These are phyloP conservation scores for Annulohypoxylon moriforme DNA, from an alignment of 495 filamentous ascomycete species.

Conservation along the genomic window DNA sequence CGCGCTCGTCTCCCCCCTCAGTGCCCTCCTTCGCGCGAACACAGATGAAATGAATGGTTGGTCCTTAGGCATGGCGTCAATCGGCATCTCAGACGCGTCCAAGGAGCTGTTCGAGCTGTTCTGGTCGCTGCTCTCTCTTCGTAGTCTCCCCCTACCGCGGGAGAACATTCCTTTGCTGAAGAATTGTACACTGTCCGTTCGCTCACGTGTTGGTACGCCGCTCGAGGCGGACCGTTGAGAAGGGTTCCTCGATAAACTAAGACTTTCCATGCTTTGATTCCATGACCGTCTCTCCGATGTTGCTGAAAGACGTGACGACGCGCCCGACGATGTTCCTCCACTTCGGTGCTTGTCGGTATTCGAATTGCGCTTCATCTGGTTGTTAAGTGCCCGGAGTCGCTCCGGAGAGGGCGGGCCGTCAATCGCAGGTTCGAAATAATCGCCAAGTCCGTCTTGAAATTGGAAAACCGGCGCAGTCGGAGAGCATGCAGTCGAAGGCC, in stretches of 20 bases:
- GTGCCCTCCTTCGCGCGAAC: slow-evolving; percentile 54
- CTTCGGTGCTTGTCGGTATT: slow-evolving; percentile 56
- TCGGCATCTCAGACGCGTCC: slow-evolving; percentile 47
- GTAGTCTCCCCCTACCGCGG: slow-evolving; percentile 53
- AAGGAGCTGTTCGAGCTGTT: slow-evolving; percentile 54
- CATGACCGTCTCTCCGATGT: slow-evolving; percentile 56
- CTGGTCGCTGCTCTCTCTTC: slow-evolving; percentile 56
- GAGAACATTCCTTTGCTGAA: slow-evolving; percentile 66
- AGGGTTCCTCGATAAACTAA: slow-evolving; percentile 60
- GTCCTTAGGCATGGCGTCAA: slow-evolving; percentile 49
- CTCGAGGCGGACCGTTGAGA: slow-evolving; percentile 60
- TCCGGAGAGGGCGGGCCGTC: slow-evolving; percentile 67
- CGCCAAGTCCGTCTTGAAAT: slow-evolving; percentile 46
- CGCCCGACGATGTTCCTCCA: slow-evolving; percentile 59
- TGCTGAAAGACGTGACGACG: slow-evolving; percentile 58
- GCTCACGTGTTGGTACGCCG: slow-evolving; percentile 58
- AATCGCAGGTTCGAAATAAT: slow-evolving; percentile 60
- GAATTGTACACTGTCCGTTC: slow-evolving; percentile 65
- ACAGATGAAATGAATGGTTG: slow-evolving; percentile 56
- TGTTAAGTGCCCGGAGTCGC: slow-evolving; percentile 62
- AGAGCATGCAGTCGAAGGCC: slow-evolving; percentile 27
- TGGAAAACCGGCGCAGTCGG: slow-evolving; percentile 30
- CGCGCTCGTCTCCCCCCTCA: slow-evolving; percentile 50
- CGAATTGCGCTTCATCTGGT: slow-evolving; percentile 61
- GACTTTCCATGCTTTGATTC: slow-evolving; percentile 56